Evolutionary conservation across 306 rosid species (phyloP), one percentile per base, ranked within the genome.

Genomic region (Parietaria judaica): DNA sequence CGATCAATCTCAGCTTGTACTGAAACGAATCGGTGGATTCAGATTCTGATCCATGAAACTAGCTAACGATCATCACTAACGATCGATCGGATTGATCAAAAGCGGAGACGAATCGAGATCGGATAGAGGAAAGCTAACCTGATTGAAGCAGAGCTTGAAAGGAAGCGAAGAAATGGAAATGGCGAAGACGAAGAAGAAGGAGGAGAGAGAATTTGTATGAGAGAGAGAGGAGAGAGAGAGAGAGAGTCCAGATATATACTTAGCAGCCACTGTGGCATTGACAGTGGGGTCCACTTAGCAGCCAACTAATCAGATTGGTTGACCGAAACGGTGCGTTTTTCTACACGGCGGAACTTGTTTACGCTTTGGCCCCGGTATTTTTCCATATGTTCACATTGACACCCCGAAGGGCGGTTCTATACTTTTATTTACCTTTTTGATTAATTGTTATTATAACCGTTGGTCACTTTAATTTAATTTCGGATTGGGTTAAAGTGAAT

Each of bases 251-350:
- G 35, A 44, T 53, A 51, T 10, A 59, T 54, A 49, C 65, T 54
- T 66, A 63, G 46, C 56, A 52, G 63, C 50, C 51, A 23, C 3
- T 59, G 51, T 58, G 79, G 36, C 50, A 31, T 54, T 4, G 14
- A 17, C 0, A 54, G 83, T 71, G 79, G 82, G 83, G 36, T 36
- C 82, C 68, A 1, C 4, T 7, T 5, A 13, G n/a, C 60, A 7
- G 61, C 70, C 67, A 51, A 58, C 9, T 41, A 10, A 68, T 11
- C 50, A 36, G 9, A 37, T 36, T 7, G 56, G 14, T 60, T n/a
- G 38, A 39, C 14, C 47, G 36, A 5, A 53, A 69, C 49, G 61
- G 47, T 41, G 50, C 44, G 34, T 60, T 64, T 78, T 76, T 31
- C 12, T 15, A 8, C 0, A 1, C 54, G 65, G 53, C 31, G 31